Percentiles rank a stretch among this genome's conserved stretches.
These are phyloP conservation scores for Yamadazyma taylorii DNA, from an alignment of 1,139 yeast genomes.

Conservation along the genomic window DNA sequence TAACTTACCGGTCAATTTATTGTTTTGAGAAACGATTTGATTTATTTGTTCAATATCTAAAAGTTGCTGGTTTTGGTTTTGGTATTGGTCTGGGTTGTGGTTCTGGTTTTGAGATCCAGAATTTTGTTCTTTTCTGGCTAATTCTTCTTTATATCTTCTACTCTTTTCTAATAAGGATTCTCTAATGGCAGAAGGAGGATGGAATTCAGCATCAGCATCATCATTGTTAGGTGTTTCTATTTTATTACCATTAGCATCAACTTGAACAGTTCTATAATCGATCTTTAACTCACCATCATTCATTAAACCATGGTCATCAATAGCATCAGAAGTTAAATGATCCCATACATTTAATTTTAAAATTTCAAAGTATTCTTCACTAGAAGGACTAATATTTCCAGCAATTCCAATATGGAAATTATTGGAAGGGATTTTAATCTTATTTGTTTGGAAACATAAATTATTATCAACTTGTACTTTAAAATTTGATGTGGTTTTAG, in stretches of 20 bases:
- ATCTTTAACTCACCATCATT: constrained; percentile 42
- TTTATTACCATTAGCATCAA: constrained; percentile 4
- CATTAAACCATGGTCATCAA: constrained; percentile 57
- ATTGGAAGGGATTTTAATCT: constrained; percentile 41
- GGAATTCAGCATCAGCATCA: constrained; percentile 7
- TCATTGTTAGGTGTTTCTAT: constrained; percentile 3
- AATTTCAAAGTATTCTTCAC: constrained; percentile 60
- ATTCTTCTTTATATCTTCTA: constrained; percentile 26
- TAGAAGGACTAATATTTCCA: constrained; percentile 37
- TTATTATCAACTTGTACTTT: constrained; percentile 71
- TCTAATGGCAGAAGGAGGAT: constrained; percentile 27
- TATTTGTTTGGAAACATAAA: constrained; percentile 64
- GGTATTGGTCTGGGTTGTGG: constrained; percentile 3
- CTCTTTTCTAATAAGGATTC: constrained; percentile 42
- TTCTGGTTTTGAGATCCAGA: constrained; percentile 1
- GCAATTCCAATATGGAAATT: constrained; percentile 52
- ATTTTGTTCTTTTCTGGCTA: constrained; percentile 8
- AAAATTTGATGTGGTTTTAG: constrained; percentile 40
- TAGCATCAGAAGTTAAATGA: constrained; percentile 53
- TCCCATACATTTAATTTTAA: constrained; percentile 56
- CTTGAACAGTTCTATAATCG: constrained; percentile 14
- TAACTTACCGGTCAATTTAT: constrained; percentile 6
- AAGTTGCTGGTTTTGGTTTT: background rate
- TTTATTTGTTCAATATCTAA: constrained; percentile 3
- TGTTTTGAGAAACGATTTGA: constrained; percentile 7